A percentile compares a stretch with the other conserved stretches of the same genome.
phyloP scores from a whole-genome alignment of 1,284 basidiomycete genomes.

The Moesziomyces antarcticus region DNA sequence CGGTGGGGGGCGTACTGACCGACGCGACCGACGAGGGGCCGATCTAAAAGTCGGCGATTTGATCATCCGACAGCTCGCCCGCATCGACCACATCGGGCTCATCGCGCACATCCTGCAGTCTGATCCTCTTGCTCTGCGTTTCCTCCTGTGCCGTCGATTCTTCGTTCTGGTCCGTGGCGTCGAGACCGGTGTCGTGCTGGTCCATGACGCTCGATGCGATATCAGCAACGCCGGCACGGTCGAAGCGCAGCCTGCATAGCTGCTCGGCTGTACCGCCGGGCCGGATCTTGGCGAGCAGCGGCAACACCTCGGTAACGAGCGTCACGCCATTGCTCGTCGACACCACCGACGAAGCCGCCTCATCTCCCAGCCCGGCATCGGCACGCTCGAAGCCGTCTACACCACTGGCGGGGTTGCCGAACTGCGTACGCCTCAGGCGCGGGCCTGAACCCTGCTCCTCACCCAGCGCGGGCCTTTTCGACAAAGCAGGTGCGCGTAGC shows the following conservation, averaged over 20 bases:
- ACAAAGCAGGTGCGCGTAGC: not conserved
- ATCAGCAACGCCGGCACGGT: slow-evolving; percentile 37
- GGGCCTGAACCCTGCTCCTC: not conserved
- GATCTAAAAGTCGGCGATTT: slow-evolving; percentile 40
- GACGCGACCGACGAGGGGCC: not conserved
- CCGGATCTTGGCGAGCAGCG: slow-evolving; percentile 38
- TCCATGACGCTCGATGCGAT: slow-evolving; percentile 23
- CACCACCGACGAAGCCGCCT: slow-evolving; percentile 2
- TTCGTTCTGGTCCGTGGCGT: slow-evolving; percentile 10
- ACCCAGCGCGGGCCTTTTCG: not conserved
- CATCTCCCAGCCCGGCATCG: slow-evolving; percentile 28
- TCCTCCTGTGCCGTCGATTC: not conserved
- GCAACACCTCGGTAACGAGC: slow-evolving; percentile 38
- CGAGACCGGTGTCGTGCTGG: slow-evolving; percentile 31
- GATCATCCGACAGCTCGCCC: slow-evolving; percentile 28
- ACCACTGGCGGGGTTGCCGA: slow-evolving; percentile 2
- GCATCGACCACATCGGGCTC: slow-evolving; percentile 5
- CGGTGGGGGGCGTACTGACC: not conserved
- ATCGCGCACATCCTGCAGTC: slow-evolving; percentile 6
- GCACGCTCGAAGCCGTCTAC: slow-evolving; percentile 7
- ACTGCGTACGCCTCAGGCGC: slow-evolving; percentile 19
- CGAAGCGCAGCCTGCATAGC: slow-evolving; percentile 34
- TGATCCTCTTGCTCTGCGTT: slow-evolving; percentile 3
- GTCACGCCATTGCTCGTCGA: slow-evolving; percentile 17
- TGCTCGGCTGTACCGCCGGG: slow-evolving; percentile 11